These are phyloP conservation scores for Lactarius tabidus DNA, from an alignment of 768 basidiomycete species.

Conservation along the genomic window DNA sequence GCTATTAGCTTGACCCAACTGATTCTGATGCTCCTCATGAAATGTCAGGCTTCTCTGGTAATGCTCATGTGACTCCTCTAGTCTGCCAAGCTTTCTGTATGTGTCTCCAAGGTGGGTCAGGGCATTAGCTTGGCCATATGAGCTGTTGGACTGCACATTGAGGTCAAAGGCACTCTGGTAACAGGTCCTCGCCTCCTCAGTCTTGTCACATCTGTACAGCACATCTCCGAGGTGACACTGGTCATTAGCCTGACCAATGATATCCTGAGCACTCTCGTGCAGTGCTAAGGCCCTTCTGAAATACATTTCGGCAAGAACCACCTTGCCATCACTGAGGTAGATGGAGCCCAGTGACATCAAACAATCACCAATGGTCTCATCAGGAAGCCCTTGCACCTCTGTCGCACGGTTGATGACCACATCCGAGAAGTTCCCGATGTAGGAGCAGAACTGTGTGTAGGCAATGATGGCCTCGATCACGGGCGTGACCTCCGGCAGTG, in stretches of 20 bases:
- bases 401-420: constrained; percentile 3
- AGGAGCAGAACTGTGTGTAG: constrained; percentile 17
- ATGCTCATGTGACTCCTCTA: neutral
- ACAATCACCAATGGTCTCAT: constrained; percentile 11
- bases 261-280: constrained; percentile 14
- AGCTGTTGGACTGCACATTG: neutral
- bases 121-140: constrained; percentile 20
- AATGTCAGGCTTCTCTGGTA: neutral
- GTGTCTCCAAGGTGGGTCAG: constrained; percentile 19
- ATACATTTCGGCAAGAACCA: neutral
- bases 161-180: constrained; percentile 15
- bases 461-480: constrained; percentile 16
- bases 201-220: constrained; percentile 10
- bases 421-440: constrained; percentile 18
- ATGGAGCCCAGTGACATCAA: constrained; percentile 6
- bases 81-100: constrained; percentile 14
- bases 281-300: neutral
- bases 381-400: neutral
- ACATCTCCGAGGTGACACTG: constrained; percentile 19
- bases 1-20: constrained; percentile 19
- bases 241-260: constrained; percentile 19
- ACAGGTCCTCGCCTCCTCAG: neutral
- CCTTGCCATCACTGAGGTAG: constrained; percentile 3
- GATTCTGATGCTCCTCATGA: constrained; percentile 5
- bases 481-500: constrained; percentile 2